Evolutionary conservation across 2,329 filamentous ascomycete genomes (phyloP).

Genomic region (Sarocladium brachiariae): DNA sequence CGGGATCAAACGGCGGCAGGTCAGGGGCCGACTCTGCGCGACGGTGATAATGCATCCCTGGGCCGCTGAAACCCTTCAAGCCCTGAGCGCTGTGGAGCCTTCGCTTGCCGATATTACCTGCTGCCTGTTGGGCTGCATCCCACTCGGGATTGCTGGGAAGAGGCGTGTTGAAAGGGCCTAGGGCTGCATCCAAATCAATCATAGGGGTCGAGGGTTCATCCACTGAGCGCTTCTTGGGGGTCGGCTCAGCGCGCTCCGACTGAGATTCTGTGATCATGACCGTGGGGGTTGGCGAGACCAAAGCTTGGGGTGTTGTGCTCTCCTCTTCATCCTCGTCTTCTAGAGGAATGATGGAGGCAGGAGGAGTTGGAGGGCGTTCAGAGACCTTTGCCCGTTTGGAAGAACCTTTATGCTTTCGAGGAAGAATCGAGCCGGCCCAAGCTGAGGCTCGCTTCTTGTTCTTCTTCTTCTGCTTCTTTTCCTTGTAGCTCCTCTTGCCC

Average conservation of each 20-base stretch:
- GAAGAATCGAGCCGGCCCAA: slow-evolving; percentile 62
- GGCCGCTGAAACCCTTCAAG: slow-evolving; percentile 60
- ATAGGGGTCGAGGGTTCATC: slow-evolving; percentile 69
- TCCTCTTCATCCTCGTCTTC: slow-evolving; percentile 23
- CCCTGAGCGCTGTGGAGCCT: slow-evolving; percentile 71
- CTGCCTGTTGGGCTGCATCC: slow-evolving; percentile 57
- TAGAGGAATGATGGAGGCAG: slow-evolving; percentile 24
- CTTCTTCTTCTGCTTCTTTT: slow-evolving; percentile 50
- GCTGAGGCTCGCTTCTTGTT: slow-evolving; percentile 55
- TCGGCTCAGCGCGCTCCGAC: slow-evolving; percentile 19
- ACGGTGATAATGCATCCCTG: slow-evolving; percentile 69
- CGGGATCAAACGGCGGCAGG: slow-evolving; percentile 65
- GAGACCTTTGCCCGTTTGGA: slow-evolving; percentile 34
- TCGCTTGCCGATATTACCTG: slow-evolving; percentile 48
- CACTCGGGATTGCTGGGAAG: slow-evolving; percentile 56
- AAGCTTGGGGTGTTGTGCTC: slow-evolving; percentile 11
- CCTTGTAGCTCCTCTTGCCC: slow-evolving; percentile 25
- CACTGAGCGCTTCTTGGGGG: slow-evolving; percentile 33
- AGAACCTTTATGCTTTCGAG: slow-evolving; percentile 50
- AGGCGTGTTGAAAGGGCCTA: slow-evolving; percentile 87
- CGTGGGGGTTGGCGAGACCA: slow-evolving; percentile 24
- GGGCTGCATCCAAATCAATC: slow-evolving; percentile 88
- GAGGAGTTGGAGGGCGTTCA: slow-evolving; percentile 40
- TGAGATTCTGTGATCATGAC: slow-evolving; percentile 36
- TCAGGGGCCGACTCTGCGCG: slow-evolving; percentile 76